Percentiles rank a stretch among this genome's conserved stretches.
These are phyloP conservation scores for Pleurotus sapidus DNA, from an alignment of 768 basidiomycete genomes.

Conservation along the genomic window DNA sequence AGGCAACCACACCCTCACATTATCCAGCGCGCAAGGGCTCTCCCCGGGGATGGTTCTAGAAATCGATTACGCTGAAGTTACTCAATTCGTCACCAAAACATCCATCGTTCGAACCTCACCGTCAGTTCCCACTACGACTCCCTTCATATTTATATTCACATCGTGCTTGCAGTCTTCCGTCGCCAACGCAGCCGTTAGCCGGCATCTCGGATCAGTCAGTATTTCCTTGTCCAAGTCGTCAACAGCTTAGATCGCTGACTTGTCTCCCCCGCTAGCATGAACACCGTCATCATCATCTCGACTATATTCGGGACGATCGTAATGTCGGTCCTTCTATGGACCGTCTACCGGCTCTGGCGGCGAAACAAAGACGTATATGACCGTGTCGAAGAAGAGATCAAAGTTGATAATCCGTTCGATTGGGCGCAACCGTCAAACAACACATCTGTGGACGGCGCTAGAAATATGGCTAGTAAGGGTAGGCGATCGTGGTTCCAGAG, in stretches of 20 bases:
- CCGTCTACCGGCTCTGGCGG: background rate
- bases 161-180: no score
- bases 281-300: background rate
- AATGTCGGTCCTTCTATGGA: background rate
- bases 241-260: no score
- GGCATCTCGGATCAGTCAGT: no score
- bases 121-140: no score
- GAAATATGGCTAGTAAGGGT: background rate
- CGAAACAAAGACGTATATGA: background rate
- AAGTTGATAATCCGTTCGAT: conserved; percentile 3
- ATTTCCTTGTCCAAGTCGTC: no score
- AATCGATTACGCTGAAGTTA: conserved; percentile 6
- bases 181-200: no score
- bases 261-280: background rate
- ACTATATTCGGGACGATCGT: conserved; percentile 4
- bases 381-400: conserved; percentile 1
- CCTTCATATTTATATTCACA: no score
- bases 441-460: background rate
- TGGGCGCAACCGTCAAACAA: background rate
- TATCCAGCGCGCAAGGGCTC: conserved; percentile 23
- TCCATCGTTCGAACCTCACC: background rate
- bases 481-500: no score
- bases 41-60: background rate
- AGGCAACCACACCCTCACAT: conserved; percentile 23
- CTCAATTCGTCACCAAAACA: background rate